phyloP scores from a whole-genome alignment of 1,139 yeast genomes.

The Meyerozyma athensensis region DNA sequence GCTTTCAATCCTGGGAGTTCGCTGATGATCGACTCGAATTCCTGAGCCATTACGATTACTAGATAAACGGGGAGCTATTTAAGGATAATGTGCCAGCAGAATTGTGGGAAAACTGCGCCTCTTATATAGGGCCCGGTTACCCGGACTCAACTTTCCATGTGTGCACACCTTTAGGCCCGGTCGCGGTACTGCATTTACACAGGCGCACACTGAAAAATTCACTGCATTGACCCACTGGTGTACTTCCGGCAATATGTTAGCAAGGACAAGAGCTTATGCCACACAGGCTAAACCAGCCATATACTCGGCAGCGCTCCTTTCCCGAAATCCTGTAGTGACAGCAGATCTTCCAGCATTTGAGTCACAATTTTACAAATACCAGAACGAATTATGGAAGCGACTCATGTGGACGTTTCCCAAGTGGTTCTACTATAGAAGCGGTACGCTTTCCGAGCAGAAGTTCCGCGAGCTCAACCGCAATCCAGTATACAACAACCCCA shows the following conservation, averaged over 20 bases:
- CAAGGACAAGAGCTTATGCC: background rate
- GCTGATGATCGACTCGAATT: slow-evolving; percentile 65
- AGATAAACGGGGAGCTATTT: background rate
- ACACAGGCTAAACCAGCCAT: background rate
- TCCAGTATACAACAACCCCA: slow-evolving; percentile 69
- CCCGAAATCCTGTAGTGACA: slow-evolving; percentile 81
- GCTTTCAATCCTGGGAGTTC: slow-evolving; percentile 76
- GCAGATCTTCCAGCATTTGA: slow-evolving; percentile 74
- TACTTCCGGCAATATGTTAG: background rate
- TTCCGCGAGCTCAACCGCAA: slow-evolving; percentile 71
- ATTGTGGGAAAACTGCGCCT: background rate
- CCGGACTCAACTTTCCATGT: background rate
- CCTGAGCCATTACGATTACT: slow-evolving; percentile 14
- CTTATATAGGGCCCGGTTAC: background rate
- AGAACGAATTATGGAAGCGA: slow-evolving; percentile 79
- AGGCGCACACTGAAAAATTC: background rate
- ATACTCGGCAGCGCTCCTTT: slow-evolving; percentile 53
- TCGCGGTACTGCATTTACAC: background rate
- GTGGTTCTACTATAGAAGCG: slow-evolving; percentile 86
- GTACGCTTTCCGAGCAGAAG: slow-evolving; percentile 83
- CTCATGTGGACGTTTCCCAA: slow-evolving; percentile 98
- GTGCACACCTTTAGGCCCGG: background rate
- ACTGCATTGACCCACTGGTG: background rate
- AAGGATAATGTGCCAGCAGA: background rate
- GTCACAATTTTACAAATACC: slow-evolving; percentile 72